A percentile compares a stretch with the other conserved stretches of the same genome.
phyloP scores from a whole-genome alignment of 2,329 filamentous ascomycete genomes.

The Plectosphaerella cucumerina region DNA sequence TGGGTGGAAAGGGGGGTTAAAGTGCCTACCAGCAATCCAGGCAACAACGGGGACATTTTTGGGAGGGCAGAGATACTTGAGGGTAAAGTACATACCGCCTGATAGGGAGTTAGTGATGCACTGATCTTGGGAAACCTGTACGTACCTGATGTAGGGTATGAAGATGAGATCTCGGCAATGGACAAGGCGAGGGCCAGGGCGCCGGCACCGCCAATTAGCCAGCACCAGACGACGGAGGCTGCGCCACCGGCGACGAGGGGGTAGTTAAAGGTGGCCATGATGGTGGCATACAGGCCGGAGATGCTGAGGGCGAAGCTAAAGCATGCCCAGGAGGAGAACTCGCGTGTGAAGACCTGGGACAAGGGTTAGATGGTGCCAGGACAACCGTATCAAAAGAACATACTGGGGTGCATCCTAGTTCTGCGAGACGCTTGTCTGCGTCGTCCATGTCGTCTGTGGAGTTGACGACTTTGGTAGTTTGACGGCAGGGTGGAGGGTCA shows the following conservation, averaged over 20 bases:
- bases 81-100: constrained; percentile 45
- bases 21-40: constrained; percentile 30
- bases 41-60: constrained; percentile 43
- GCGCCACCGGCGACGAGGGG: constrained; percentile 49
- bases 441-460: constrained; percentile 7
- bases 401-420: constrained; percentile 32
- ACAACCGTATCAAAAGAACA: constrained; percentile 1
- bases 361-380: neutral
- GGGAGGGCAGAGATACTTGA: constrained; percentile 46
- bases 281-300: constrained; percentile 50
- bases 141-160: constrained; percentile 53
- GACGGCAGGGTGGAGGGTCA: neutral
- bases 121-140: neutral
- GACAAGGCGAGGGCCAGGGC: constrained; percentile 52
- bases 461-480: neutral
- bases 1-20: neutral
- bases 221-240: constrained; percentile 53
- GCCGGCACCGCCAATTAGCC: constrained; percentile 51
- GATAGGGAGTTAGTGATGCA: constrained; percentile 4
- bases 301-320: constrained; percentile 59
- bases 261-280: constrained; percentile 51
- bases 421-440: constrained; percentile 27
- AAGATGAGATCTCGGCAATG: constrained; percentile 52
- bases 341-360: constrained; percentile 49
- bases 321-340: constrained; percentile 52